Base-by-base conservation (phyloP, 2,329 filamentous ascomycete genomes). In the Alternaria brassicae region DNA sequence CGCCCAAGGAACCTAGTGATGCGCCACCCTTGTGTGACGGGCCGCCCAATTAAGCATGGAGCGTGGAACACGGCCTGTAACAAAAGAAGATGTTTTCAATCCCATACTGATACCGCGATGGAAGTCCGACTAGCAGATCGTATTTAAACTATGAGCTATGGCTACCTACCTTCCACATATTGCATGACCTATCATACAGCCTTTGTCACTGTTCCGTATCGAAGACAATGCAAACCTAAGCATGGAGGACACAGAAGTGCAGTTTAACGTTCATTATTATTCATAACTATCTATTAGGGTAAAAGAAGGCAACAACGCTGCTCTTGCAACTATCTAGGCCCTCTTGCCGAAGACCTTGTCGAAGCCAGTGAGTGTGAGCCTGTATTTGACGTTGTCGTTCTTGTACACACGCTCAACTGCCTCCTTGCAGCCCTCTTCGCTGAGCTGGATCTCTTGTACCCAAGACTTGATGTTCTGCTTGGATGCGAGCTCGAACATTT, bases 401-500 rank as follows among this genome's bases (percentile, higher is more conserved):
- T 89, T 86, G 58, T 77, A 75, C 50, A 93, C 85, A 64, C 88
- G 83, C 74, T 88, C 83, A 17, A 92, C 85, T 0, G 87, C 90
- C 79, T 92, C 84, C 76, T 88, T 88, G 72, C 89, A 88, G 0
- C 87, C 89, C 65, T 87, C 82, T 72, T 87, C 89, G 62, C 85
- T 88, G 73, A 97, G 91, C 50, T 89, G 86, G 45, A 96, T 86
- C 71, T 89, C 85, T 75, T 88, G 81, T 21, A 89, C 84, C 82
- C 82, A 83, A 61, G 75, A 79, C 78, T 83, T 82, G 70, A 84
- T 81, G 59, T 83, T 80, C 76, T 83, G 79, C 75, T 83, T 82
- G 30, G 75, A 76, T 2, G 82, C 82, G 34, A 84, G 73, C 66
- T 83, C 79, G 40, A 84, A 71, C 82, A 84, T 84, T 63, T 80